Evolutionary conservation across 768 basidiomycete species (phyloP).

Genomic region (Hortiboletus flavorubellus): DNA sequence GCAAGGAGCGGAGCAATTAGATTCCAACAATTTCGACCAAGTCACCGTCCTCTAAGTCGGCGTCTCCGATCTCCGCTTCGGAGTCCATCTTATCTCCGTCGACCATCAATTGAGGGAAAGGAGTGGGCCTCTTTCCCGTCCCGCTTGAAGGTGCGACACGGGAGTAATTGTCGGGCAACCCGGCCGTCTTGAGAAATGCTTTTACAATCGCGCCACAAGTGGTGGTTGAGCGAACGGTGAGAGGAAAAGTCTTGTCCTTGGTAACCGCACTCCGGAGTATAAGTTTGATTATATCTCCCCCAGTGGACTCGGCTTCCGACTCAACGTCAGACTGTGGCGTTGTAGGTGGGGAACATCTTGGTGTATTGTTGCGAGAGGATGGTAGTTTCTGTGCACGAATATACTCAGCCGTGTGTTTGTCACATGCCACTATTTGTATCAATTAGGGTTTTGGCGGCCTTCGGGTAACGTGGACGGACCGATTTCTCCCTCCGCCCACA

Average conservation of each 20-base stretch:
- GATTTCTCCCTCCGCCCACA: conserved; percentile 67
- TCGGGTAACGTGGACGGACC: conserved; percentile 39
- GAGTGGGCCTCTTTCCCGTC: conserved; percentile 26
- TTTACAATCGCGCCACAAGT: conserved; percentile 74
- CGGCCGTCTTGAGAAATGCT: conserved; percentile 70
- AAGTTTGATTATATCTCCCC: conserved; percentile 58
- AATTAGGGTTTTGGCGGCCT: conserved; percentile 7
- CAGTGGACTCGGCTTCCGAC: conserved; percentile 37
- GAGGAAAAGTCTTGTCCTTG: conserved; percentile 49
- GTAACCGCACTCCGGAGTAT: conserved; percentile 55
- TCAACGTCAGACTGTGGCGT: conserved; percentile 26
- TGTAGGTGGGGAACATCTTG: conserved; percentile 13
- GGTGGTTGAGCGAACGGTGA: conserved; percentile 72
- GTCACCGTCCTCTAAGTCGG: conserved; percentile 78
- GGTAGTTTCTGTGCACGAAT: conserved; percentile 40
- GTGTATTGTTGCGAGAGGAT: conserved; percentile 14
- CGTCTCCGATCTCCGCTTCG: conserved; percentile 56
- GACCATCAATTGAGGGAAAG: conserved; percentile 43
- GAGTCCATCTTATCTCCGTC: conserved; percentile 73
- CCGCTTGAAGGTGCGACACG: conserved; percentile 34
- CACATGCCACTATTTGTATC: conserved; percentile 55
- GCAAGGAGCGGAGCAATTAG: conserved; percentile 17
- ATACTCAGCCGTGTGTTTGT: conserved; percentile 60
- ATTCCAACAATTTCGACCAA: conserved; percentile 71
- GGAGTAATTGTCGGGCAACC: conserved; percentile 53